phyloP scores from a whole-genome alignment of 306 rosid species.

The Dryas drummondii region DNA sequence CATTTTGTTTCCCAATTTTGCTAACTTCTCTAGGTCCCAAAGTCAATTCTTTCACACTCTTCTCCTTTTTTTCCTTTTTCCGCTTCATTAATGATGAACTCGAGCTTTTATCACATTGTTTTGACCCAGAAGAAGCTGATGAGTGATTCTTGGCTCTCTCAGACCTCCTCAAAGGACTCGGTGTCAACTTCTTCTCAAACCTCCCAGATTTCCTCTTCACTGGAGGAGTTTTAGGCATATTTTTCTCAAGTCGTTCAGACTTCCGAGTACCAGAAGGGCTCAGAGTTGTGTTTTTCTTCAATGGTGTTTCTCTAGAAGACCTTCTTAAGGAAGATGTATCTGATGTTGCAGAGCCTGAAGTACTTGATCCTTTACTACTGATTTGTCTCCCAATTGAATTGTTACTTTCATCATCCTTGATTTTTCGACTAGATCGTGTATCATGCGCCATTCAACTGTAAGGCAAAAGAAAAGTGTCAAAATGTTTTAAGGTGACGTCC shows the following conservation, averaged over 20 bases:
- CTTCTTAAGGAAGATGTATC: conserved; percentile 51
- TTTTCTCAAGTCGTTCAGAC: conserved; percentile 46
- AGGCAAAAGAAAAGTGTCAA: conserved; percentile 10
- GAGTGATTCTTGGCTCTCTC: conserved; percentile 42
- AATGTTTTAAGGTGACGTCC: not conserved
- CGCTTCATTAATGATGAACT: conserved; percentile 36
- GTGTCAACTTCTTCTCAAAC: conserved; percentile 39
- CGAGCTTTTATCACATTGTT: conserved; percentile 38
- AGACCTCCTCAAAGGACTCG: conserved; percentile 59
- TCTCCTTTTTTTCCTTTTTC: conserved; percentile 47
- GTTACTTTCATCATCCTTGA: conserved; percentile 42
- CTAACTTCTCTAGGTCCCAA: conserved; percentile 39
- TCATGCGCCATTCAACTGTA: conserved; percentile 52
- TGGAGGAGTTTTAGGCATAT: conserved; percentile 26
- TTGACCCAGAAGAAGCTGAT: conserved; percentile 44
- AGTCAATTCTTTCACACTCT: conserved; percentile 45
- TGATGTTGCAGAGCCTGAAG: conserved; percentile 24
- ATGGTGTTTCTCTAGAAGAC: conserved; percentile 47
- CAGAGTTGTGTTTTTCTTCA: conserved; percentile 34
- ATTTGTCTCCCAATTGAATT: conserved; percentile 32
- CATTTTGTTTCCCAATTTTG: conserved; percentile 27
- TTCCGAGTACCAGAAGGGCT: conserved; percentile 39
- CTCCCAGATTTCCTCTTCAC: conserved; percentile 37
- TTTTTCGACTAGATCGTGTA: conserved; percentile 44
- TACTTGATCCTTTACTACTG: conserved; percentile 35